These are phyloP conservation scores for Termitomyces sp. DNA, from an alignment of 768 basidiomycete species.

Conservation along the genomic window DNA sequence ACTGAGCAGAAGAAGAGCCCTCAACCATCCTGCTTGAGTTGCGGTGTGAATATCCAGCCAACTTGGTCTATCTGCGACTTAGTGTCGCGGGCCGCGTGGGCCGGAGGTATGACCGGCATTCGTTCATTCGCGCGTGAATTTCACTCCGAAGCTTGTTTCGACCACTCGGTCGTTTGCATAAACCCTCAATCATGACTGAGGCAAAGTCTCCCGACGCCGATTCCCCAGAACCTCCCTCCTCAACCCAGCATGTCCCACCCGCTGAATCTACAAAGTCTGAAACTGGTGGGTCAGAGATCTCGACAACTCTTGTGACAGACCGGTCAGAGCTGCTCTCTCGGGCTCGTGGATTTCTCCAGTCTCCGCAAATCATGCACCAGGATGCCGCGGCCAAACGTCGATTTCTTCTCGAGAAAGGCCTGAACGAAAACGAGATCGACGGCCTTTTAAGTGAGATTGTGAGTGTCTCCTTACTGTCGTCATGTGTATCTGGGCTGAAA, in stretches of 20 bases:
- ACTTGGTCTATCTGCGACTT: neutral
- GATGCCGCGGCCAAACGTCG: constrained; percentile 49
- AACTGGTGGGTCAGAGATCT: neutral
- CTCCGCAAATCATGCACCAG: constrained; percentile 59
- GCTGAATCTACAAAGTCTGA: neutral
- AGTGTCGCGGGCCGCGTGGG: neutral
- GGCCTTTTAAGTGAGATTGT: constrained; percentile 54
- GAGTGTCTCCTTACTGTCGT: constrained; percentile 12
- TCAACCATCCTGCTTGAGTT: neutral
- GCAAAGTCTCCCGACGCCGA: neutral
- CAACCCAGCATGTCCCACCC: neutral
- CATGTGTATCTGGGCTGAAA: neutral
- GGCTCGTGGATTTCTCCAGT: constrained; percentile 61
- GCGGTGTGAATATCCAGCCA: neutral
- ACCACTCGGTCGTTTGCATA: neutral
- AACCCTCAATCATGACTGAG: neutral
- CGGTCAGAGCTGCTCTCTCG: constrained; percentile 42
- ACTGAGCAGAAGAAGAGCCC: neutral
- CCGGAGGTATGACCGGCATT: neutral
- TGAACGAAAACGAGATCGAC: constrained; percentile 56
- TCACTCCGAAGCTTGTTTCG: neutral
- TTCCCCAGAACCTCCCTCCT: neutral
- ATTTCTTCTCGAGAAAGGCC: constrained; percentile 69
- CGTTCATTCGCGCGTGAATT: neutral
- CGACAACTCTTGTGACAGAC: constrained; percentile 9